A percentile compares a stretch with the other conserved stretches of the same genome.
These are phyloP conservation scores for Puccinia hordei DNA, from an alignment of 1,284 basidiomycete genomes.

Conservation along the genomic window DNA sequence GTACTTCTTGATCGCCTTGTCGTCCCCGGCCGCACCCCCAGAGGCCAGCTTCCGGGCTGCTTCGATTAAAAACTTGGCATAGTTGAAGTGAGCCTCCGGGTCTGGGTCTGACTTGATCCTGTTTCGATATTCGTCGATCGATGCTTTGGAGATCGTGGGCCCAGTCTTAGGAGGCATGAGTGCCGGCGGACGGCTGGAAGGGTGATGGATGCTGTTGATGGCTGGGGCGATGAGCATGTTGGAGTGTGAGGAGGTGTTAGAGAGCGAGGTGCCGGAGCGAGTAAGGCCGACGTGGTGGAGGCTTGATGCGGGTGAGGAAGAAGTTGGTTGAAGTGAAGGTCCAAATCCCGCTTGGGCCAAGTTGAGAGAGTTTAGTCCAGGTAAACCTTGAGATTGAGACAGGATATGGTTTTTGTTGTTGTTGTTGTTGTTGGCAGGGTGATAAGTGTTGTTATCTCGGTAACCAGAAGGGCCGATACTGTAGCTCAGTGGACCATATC, in stretches of 20 bases:
- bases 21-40: slow-evolving; percentile 59
- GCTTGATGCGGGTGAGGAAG: not conserved
- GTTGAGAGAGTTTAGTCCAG: not conserved
- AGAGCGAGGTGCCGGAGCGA: slow-evolving; percentile 34
- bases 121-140: slow-evolving; percentile 93
- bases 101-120: slow-evolving; percentile 97
- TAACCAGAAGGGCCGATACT: not conserved
- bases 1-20: slow-evolving; percentile 68
- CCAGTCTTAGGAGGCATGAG: slow-evolving; percentile 53
- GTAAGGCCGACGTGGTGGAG: slow-evolving; percentile 11
- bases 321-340: not conserved
- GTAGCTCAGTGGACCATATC: not conserved
- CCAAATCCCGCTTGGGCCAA: not conserved
- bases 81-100: slow-evolving; percentile 96
- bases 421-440: not conserved
- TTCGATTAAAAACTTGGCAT: slow-evolving; percentile 96
- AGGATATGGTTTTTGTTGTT: not conserved
- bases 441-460: slow-evolving; percentile 16
- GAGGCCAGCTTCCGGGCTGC: slow-evolving; percentile 78
- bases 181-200: not conserved
- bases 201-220: not conserved
- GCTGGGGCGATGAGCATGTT: slow-evolving; percentile 18
- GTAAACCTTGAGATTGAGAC: not conserved
- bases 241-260: slow-evolving; percentile 11
- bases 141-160: slow-evolving; percentile 75